Percentiles rank a stretch among this genome's conserved stretches.
phyloP scores from a whole-genome alignment of 306 rosid species.

The Carpinus fangiana region DNA sequence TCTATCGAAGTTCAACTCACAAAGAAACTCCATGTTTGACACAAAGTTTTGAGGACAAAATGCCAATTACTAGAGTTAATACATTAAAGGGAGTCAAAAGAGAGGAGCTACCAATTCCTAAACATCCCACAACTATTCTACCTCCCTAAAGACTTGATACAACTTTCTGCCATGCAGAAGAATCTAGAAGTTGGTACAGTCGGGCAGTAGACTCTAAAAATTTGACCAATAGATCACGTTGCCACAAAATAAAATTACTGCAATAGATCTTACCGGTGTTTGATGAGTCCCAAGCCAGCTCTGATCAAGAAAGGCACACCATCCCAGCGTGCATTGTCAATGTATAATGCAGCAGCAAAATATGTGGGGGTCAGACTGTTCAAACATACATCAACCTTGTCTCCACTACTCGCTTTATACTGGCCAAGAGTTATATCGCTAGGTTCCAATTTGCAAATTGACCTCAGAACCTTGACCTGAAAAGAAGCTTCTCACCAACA shows the following conservation, averaged over 20 bases:
- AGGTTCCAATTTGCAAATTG: slow-evolving; percentile 73
- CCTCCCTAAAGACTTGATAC: background rate
- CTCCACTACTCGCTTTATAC: slow-evolving; percentile 62
- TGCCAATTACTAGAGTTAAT: background rate
- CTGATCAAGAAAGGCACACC: slow-evolving; percentile 93
- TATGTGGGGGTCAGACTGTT: slow-evolving; percentile 80
- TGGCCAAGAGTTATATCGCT: slow-evolving; percentile 85
- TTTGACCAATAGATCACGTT: background rate
- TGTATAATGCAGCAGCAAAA: slow-evolving; percentile 77
- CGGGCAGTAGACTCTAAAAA: background rate
- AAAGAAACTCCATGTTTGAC: background rate
- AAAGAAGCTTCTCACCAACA: slow-evolving; percentile 38
- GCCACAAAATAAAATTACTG: background rate
- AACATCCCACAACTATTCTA: background rate
- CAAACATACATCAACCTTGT: slow-evolving; percentile 45
- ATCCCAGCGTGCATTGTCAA: slow-evolving; percentile 96
- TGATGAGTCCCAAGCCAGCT: slow-evolving; percentile 85
- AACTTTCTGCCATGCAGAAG: background rate
- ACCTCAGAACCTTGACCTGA: slow-evolving; percentile 90
- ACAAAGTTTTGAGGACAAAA: background rate
- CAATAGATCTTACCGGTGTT: slow-evolving; percentile 65
- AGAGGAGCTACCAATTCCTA: background rate
- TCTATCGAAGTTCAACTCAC: background rate
- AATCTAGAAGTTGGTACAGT: background rate
- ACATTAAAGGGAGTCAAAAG: background rate